Evolutionary conservation across 2,329 filamentous ascomycete species (phyloP).

Genomic region (Aureobasidium subglaciale): DNA sequence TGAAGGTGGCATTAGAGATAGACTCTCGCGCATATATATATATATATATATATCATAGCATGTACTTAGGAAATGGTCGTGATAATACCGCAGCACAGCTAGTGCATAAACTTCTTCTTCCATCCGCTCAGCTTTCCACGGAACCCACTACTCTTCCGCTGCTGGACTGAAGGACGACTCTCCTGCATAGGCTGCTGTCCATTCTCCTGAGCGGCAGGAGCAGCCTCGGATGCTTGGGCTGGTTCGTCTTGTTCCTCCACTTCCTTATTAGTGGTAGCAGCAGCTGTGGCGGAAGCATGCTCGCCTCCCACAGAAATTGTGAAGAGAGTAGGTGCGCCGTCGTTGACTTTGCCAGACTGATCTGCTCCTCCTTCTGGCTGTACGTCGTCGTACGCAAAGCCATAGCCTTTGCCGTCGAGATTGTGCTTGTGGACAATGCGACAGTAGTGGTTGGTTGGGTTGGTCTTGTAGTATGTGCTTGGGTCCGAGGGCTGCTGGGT

Average conservation of each 20-base stretch:
- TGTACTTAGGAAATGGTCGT: no score
- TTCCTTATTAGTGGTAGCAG: background rate
- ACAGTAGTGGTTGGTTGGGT: constrained; percentile 48
- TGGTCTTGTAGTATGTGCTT: constrained; percentile 27
- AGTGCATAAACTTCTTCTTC: constrained; percentile 12
- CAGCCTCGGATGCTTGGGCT: background rate
- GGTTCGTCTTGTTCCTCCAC: background rate
- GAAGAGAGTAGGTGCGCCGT: constrained; percentile 39
- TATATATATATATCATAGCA: no score
- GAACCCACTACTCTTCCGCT: constrained; percentile 6
- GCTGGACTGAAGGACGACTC: background rate
- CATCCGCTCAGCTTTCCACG: constrained; percentile 1
- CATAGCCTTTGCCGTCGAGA: constrained; percentile 49
- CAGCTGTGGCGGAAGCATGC: background rate
- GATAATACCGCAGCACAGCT: background rate
- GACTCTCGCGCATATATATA: no score
- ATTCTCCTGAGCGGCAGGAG: background rate
- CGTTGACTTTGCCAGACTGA: constrained; percentile 47
- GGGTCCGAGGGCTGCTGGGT: constrained; percentile 33
- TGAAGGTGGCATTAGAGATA: no score
- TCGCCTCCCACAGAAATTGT: constrained; percentile 42
- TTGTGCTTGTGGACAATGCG: constrained; percentile 52
- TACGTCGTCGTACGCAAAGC: constrained; percentile 62
- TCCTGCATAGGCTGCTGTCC: constrained; percentile 2
- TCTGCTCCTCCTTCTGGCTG: constrained; percentile 51